Evolutionary conservation across 352 stramenopile genomes (phyloP).

Genomic region (Phytophthora idaei): DNA sequence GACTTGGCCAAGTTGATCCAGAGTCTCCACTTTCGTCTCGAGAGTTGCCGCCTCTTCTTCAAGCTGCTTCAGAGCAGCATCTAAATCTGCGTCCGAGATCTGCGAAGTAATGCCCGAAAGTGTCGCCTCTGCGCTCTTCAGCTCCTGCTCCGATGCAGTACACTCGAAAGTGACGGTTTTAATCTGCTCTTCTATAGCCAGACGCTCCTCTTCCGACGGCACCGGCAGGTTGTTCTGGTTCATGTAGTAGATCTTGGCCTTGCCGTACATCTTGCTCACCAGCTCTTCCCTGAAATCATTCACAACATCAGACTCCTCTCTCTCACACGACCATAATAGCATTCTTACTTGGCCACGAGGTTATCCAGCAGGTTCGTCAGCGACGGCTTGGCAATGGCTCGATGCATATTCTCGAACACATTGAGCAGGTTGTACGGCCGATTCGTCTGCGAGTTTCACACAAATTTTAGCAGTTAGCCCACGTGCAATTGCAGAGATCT

Average conservation of each 20-base stretch:
- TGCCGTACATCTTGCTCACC: constrained; percentile 77
- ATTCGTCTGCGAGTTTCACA: constrained; percentile 58
- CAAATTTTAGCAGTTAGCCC: constrained; percentile 1
- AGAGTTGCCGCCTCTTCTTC: constrained; percentile 47
- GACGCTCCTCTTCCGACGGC: constrained; percentile 52
- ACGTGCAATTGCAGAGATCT: not conserved
- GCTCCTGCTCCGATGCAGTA: constrained; percentile 50
- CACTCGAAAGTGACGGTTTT: constrained; percentile 54
- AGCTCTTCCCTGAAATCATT: constrained; percentile 59
- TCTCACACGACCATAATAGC: not conserved
- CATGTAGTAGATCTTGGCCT: constrained; percentile 85
- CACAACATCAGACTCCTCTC: not conserved
- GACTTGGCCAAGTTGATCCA: constrained; percentile 47
- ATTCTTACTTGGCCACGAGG: constrained; percentile 60
- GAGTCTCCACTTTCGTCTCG: constrained; percentile 50
- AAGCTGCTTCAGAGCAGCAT: constrained; percentile 50
- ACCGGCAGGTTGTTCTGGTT: constrained; percentile 75
- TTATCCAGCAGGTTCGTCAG: constrained; percentile 81
- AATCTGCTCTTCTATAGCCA: constrained; percentile 60
- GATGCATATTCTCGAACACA: constrained; percentile 87
- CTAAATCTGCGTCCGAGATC: constrained; percentile 70
- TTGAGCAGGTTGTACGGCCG: constrained; percentile 86
- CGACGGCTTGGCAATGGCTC: constrained; percentile 69
- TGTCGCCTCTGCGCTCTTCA: constrained; percentile 54
- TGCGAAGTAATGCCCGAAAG: constrained; percentile 60